Base-by-base conservation (phyloP, 2,329 filamentous ascomycete species). In the Talaromyces funiculosus region DNA sequence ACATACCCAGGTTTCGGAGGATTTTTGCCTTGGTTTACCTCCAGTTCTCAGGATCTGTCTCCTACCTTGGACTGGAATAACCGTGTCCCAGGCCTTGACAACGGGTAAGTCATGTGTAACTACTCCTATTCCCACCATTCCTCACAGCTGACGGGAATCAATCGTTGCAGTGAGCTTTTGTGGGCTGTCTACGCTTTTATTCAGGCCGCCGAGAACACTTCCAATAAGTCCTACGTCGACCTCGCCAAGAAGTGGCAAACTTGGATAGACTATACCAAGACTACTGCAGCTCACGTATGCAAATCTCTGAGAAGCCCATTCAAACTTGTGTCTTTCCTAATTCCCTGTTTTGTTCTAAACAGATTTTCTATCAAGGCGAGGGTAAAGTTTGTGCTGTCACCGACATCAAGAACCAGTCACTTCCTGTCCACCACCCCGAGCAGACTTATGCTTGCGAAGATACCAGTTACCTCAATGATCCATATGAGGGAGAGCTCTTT, bases 161-260 rank as follows among this genome's bases (percentile, higher is more conserved):
- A 3, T 22, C 9, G 9, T 7, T 24, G n/a, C 12, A 76, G 73
- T 38, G 75, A 78, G 61, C 69, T 78, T 0, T 61, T 78, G 0
- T 78, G 77, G 76, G 76, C 75, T 8, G 74, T 78, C 0, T 78
- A 78, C 55, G 75, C 71, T 14, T 73, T 69, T 20, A 72, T 78
- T 18, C 69, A 76, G 43, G 75, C 71, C 0, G 67, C 77, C 0
- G 70, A 75, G 55, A 69, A 68, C 18, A 70, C 66, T 0, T 14
- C 60, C 2, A 65, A 65, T 16, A 62, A 57, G n/a, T 47, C 60
- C 8, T 69, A 67, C 57, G 59, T 61, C n/a, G 51, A 69, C 9
- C 71, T 77, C 20, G 76, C 73, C 9, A 53, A 63, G 4, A 66
- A 61, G 1, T 78, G 76, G 77, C 71, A 77, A 47, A 45, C 47